Base-by-base conservation (phyloP, 306 rosid species). In the Dalbergia cultrata region DNA sequence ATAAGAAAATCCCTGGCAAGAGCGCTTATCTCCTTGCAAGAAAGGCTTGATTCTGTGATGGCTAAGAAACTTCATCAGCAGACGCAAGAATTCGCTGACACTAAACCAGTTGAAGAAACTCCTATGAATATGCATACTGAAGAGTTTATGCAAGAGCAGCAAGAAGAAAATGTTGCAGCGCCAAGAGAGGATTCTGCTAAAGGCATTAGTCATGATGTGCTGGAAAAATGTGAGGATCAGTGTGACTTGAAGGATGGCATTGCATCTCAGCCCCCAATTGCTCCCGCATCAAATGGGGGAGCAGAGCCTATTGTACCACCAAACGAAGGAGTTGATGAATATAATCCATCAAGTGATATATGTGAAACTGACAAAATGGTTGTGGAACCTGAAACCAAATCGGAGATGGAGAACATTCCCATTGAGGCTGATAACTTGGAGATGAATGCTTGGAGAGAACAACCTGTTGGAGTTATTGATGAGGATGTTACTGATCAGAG, bases 1-100 rank as follows among this genome's bases (percentile, higher is more conserved):
- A 67, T 80, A 9, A 89, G 97, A 70, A 95, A 93, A 82, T 88
- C 98, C 8, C 77, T 95, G 85, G 98, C 95, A 12, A 95, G 82
- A 71, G 97, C 91, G 86, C 97, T 95, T 7, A 88, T 78, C 58
- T 68, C 64, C 26, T 82, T 95, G 81, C 95, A 95, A 74, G 98
- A 90, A 61, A 89, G 73, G 84, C 90, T 92, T 9, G 98, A 95
- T 76, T 86, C 84, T 63, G 6, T 88, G n/a, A 35, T 33, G 16
- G 33, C 49, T 0, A 65, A 59, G 60, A 79, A 76, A 41, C 73
- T 82, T 76, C 76, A 75, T 75, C 83, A 70, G 61, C 52, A 82
- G 54, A 37, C 47, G 50, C 61, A 58, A 13, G 86, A 67, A 50
- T 47, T 4, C 0, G 4, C 74, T 56, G 21, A 61, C 4, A 10